Percentiles rank a stretch among this genome's conserved stretches.
These are phyloP conservation scores for Cystoderma amianthinum DNA, from an alignment of 768 basidiomycete genomes.

Conservation along the genomic window DNA sequence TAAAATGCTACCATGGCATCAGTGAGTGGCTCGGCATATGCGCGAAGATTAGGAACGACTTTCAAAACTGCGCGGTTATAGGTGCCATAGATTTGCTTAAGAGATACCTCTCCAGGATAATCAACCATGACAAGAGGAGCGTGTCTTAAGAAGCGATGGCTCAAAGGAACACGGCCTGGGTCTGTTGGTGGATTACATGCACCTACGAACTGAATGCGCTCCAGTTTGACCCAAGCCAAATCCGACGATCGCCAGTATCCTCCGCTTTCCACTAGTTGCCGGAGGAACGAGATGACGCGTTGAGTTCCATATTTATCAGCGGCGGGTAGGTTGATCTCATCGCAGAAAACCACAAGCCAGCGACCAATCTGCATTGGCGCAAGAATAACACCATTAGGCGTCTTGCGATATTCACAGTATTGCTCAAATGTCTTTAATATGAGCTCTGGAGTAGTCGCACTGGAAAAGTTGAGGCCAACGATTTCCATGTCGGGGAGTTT, in stretches of 20 bases:
- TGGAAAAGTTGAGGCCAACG: slow-evolving; percentile 98
- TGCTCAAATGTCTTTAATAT: slow-evolving; percentile 99
- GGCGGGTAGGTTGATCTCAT: slow-evolving; percentile 97
- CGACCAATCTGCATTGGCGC: slow-evolving; percentile 92
- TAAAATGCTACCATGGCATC: slow-evolving; percentile 98
- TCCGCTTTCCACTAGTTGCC: slow-evolving; percentile 90
- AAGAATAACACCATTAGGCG: slow-evolving; percentile 94
- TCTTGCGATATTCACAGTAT: slow-evolving; percentile 98
- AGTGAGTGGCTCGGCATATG: slow-evolving; percentile 91
- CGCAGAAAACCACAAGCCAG: slow-evolving; percentile 99
- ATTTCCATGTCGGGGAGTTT: slow-evolving; percentile 99
- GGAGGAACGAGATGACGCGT: slow-evolving; percentile 95
- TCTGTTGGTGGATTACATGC: slow-evolving; percentile 99
- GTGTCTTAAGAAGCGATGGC: slow-evolving; percentile 94
- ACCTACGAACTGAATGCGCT: slow-evolving; percentile 99
- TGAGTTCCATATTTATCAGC: slow-evolving; percentile 98
- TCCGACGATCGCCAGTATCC: slow-evolving; percentile 94
- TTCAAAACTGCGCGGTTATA: slow-evolving; percentile 96
- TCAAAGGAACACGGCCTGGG: slow-evolving; percentile 97
- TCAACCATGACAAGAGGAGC: slow-evolving; percentile 98
- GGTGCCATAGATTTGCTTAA: slow-evolving; percentile 98
- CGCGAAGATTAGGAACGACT: slow-evolving; percentile 87
- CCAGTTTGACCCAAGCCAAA: slow-evolving; percentile 95
- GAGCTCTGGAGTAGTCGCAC: slow-evolving; percentile 95
- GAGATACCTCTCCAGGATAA: slow-evolving; percentile 93